phyloP scores from a whole-genome alignment of 139 green algal genomes.

The Pedinophyceae sp. region DNA sequence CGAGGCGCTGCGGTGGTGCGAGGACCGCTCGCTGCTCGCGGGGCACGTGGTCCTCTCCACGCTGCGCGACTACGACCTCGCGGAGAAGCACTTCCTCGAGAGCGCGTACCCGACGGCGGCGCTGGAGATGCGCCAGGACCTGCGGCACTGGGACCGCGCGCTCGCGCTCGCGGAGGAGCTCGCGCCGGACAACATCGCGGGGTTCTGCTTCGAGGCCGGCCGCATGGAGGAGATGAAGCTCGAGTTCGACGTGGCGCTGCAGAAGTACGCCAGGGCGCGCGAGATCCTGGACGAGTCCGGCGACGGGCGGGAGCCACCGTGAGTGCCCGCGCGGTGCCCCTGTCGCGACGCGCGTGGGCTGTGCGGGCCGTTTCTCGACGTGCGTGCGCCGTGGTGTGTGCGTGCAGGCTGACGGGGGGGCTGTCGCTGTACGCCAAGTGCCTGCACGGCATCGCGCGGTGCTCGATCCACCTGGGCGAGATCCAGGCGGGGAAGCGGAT shows the following conservation, averaged over 20 bases:
- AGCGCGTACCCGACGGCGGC: conserved; percentile 32
- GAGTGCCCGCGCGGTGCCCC: no score
- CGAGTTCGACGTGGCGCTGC: neutral
- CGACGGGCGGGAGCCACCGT: no score
- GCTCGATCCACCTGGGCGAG: conserved; percentile 44
- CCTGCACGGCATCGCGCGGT: conserved; percentile 32
- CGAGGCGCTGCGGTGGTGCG: conserved; percentile 27
- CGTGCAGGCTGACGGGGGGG: no score
- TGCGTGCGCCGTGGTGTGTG: no score
- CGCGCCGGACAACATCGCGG: conserved; percentile 18
- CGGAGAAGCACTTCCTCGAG: conserved; percentile 52
- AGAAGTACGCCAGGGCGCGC: neutral
- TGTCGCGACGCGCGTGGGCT: no score
- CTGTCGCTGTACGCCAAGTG: no score
- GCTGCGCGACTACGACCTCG: conserved; percentile 28
- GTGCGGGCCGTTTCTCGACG: no score
- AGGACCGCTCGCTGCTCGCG: conserved; percentile 55
- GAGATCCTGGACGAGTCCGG: no score
- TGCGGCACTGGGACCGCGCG: conserved; percentile 59
- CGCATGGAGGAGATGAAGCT: neutral
- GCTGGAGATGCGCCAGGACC: conserved; percentile 55
- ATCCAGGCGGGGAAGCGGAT: conserved; percentile 30
- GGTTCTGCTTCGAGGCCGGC: neutral
- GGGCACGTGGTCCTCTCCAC: conserved; percentile 45
- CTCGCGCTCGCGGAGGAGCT: conserved; percentile 48